Evolutionary conservation across 148 eudicot species (phyloP).

Genomic region (Vaccinium corymbosum): DNA sequence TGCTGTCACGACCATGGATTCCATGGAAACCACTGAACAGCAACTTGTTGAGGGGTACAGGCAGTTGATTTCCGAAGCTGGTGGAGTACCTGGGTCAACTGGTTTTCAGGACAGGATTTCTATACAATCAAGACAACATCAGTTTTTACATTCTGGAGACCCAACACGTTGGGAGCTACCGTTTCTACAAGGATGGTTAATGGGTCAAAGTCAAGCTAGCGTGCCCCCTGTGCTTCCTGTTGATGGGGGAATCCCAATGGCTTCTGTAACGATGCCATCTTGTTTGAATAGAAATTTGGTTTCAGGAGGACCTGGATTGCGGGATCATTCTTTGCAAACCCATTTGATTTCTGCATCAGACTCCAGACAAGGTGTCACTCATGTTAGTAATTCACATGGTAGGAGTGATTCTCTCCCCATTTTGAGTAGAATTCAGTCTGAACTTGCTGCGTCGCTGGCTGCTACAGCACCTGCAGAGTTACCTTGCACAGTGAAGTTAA

Average conservation of each 20-base stretch:
- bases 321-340: slow-evolving; percentile 11
- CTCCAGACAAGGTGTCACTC: slow-evolving; percentile 6
- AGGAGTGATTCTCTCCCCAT: slow-evolving; percentile 14
- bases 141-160: slow-evolving; percentile 20
- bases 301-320: slow-evolving; percentile 18
- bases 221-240: slow-evolving; percentile 14
- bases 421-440: slow-evolving; percentile 27
- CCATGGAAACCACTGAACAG: slow-evolving; percentile 10
- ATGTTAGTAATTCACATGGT: not conserved
- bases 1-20: slow-evolving; percentile 19
- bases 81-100: slow-evolving; percentile 8
- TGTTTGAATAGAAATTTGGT: slow-evolving; percentile 4
- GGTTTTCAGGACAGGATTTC: slow-evolving; percentile 15
- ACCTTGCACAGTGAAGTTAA: slow-evolving; percentile 33
- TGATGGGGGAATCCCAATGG: slow-evolving; percentile 11
- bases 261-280: slow-evolving; percentile 15
- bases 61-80: slow-evolving; percentile 10
- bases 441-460: slow-evolving; percentile 25
- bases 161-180: slow-evolving; percentile 27
- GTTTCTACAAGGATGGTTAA: slow-evolving; percentile 32
- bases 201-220: slow-evolving; percentile 29
- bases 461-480: slow-evolving; percentile 28
- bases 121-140: not conserved
- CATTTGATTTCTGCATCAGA: slow-evolving; percentile 7
- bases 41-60: slow-evolving; percentile 18